Evolutionary conservation across 257 asterid species (phyloP).

Genomic region (Catharanthus roseus): DNA sequence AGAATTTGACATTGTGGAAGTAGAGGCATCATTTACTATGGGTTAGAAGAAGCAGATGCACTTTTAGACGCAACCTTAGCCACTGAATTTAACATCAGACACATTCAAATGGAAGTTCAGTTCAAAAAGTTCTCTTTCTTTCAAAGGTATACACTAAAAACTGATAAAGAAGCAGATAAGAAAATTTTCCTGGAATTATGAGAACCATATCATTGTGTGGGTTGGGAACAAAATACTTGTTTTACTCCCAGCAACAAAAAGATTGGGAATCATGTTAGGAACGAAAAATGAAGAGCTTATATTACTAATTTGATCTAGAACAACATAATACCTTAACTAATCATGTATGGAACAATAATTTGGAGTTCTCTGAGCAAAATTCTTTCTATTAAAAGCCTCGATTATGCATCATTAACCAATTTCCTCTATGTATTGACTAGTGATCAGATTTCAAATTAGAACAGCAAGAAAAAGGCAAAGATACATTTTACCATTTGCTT

Average conservation of each 20-base stretch:
- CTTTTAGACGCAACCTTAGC: background rate
- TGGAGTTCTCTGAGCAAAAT: background rate
- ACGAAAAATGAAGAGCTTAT: background rate
- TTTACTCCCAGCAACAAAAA: background rate
- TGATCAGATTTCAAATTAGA: background rate
- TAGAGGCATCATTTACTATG: background rate
- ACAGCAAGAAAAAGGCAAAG: background rate
- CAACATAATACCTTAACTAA: background rate
- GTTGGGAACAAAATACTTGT: background rate
- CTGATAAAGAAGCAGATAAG: background rate
- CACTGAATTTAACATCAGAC: background rate
- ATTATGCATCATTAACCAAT: background rate
- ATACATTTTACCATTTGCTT: slow-evolving; percentile 77
- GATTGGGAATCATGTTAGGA: background rate
- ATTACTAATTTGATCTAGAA: background rate
- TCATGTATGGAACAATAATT: background rate
- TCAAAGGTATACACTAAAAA: background rate
- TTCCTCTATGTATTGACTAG: background rate
- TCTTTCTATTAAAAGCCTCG: background rate
- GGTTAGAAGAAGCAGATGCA: background rate
- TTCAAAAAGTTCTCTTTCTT: background rate
- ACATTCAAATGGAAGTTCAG: background rate
- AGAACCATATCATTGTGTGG: background rate
- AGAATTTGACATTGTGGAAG: background rate
- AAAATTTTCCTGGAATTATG: background rate